phyloP scores from a whole-genome alignment of 2,329 filamentous ascomycete genomes.

The Trichoderma harzianum region DNA sequence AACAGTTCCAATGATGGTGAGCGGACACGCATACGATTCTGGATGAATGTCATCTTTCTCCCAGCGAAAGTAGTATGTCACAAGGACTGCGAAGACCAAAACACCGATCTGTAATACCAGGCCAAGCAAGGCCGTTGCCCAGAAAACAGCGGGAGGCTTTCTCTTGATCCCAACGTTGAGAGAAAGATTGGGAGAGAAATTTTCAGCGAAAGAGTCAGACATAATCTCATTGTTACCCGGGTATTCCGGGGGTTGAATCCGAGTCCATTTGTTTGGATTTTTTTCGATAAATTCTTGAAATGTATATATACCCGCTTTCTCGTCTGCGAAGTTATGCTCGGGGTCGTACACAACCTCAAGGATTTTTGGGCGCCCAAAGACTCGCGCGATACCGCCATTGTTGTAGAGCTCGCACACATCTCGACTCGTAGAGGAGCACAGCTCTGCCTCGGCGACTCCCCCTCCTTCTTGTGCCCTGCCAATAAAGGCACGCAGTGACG shows the following conservation, averaged over 20 bases:
- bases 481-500: not conserved
- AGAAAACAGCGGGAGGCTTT: not conserved
- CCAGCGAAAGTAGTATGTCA: not conserved
- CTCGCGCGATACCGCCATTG: not conserved
- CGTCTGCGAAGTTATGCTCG: not conserved
- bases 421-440: not conserved
- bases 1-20: not conserved
- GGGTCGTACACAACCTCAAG: not conserved
- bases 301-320: not conserved
- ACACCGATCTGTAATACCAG: not conserved
- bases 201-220: not conserved
- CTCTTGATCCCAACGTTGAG: not conserved
- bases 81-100: not conserved
- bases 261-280: not conserved
- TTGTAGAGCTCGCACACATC: slow-evolving; percentile 1
- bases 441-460: not conserved
- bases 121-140: not conserved
- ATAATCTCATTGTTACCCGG: no score
- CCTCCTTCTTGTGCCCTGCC: not conserved
- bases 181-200: not conserved
- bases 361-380: not conserved
- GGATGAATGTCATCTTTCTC: not conserved
- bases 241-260: accelerated
- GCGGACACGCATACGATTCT: not conserved
- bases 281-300: not conserved